Evolutionary conservation across 352 stramenopile genomes (phyloP), one percentile per base, ranked within the genome.

Genomic region (Globisporangium alternatum): DNA sequence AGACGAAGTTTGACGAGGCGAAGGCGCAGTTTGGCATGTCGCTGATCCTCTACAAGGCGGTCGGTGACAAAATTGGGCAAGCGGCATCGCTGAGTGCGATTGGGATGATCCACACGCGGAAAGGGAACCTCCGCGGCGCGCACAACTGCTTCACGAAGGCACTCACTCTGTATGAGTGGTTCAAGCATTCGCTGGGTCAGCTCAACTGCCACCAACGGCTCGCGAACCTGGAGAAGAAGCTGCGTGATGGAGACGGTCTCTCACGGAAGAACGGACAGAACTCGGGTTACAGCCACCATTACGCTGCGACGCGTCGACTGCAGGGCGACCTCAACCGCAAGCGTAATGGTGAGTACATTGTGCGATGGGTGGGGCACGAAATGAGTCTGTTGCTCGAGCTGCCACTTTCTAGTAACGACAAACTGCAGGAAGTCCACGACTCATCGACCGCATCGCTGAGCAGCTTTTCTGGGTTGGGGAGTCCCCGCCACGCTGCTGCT

Each of bases 241-340:
- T 93, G 31, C 80, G 82, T 37, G 82, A 91, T 53, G 82, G 82
- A 7, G 82, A 91, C 55, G 82, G 80, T 2, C 55, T 85, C 43
- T 65, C 75, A 33, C 73, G 78, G 2, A 89, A 85, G 49, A 83
- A 77, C 39, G 81, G 77, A 3, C 78, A 76, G 13, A 77, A 84
- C 33, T 71, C 71, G 0, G 81, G 82, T 37, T 76, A 91, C 64
- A 93, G 82, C 43, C 84, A 93, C 39, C 84, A 93, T 64, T 93
- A 93, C 57, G 84, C 84, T 9, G 84, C 84, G 19, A 90, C 81
- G 43, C 73, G 84, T 15, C 76, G 84, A 5, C 64, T 93, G 2
- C 84, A 93, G 57, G 84, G 84, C n/a, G 84, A 93, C 49, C 39
- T 93, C 12, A 93, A 93, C 60, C 80, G 82, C n/a, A 90, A 90